Evolutionary conservation across 2,329 filamentous ascomycete species (phyloP).

Genomic region (Neophaeococcomyces mojaviensis): DNA sequence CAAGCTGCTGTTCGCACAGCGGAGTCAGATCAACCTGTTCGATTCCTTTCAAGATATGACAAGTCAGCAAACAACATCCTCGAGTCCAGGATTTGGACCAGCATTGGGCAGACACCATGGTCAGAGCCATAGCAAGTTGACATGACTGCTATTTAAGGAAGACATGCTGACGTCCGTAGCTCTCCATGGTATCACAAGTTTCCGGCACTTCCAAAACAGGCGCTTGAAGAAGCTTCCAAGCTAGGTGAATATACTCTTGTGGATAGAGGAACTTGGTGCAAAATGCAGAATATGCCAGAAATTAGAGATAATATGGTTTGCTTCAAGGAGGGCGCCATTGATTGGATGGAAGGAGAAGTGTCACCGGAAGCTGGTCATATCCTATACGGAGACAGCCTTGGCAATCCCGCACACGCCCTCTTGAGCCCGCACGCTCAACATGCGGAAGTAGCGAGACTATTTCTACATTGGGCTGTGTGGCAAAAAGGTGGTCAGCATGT

Average conservation of each 20-base stretch:
- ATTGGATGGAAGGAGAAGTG: slow-evolving; percentile 13
- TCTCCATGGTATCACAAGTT: slow-evolving; percentile 21
- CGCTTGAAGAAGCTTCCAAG: slow-evolving; percentile 35
- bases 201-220: slow-evolving; percentile 40
- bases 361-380: slow-evolving; percentile 29
- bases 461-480: slow-evolving; percentile 35
- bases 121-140: slow-evolving; percentile 8
- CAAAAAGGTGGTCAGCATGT: slow-evolving; percentile 31
- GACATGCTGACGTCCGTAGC: too few relatives aligned
- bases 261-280: slow-evolving; percentile 40
- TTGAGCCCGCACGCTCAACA: slow-evolving; percentile 32
- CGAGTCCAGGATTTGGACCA: slow-evolving; percentile 39
- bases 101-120: slow-evolving; percentile 35
- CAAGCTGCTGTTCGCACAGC: slow-evolving; percentile 20
- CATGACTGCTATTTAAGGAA: too few relatives aligned
- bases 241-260: slow-evolving; percentile 43
- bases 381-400: slow-evolving; percentile 30
- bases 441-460: slow-evolving; percentile 28
- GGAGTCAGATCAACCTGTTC: slow-evolving; percentile 23
- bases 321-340: slow-evolving; percentile 20
- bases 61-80: slow-evolving; percentile 46
- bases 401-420: slow-evolving; percentile 40
- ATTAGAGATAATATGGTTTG: slow-evolving; percentile 31
- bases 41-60: slow-evolving; percentile 41
- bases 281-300: slow-evolving; percentile 25